phyloP scores from a whole-genome alignment of 2,329 filamentous ascomycete genomes.

The Fusarium kyushuense region DNA sequence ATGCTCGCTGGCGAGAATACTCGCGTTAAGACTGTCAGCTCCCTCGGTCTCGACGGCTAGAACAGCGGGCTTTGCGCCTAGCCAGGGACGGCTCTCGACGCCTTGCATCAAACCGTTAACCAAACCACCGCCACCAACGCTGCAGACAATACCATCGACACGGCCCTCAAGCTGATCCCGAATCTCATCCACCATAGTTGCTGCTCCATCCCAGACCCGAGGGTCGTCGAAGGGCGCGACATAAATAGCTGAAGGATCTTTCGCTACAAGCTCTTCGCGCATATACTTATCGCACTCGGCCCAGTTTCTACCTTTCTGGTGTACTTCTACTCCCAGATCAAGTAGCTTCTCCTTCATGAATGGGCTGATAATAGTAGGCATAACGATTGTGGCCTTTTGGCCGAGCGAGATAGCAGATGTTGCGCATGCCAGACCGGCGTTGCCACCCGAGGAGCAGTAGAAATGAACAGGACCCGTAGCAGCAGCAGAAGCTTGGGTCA shows the following conservation, averaged over 20 bases:
- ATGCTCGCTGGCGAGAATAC: slow-evolving; percentile 66
- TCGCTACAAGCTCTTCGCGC: slow-evolving; percentile 65
- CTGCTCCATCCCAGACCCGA: slow-evolving; percentile 75
- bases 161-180: slow-evolving; percentile 56
- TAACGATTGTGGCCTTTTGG: slow-evolving; percentile 78
- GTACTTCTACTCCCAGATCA: slow-evolving; percentile 75
- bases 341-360: slow-evolving; percentile 79
- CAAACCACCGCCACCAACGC: slow-evolving; percentile 83
- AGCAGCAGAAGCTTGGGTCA: slow-evolving; percentile 58
- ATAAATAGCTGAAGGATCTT: slow-evolving; percentile 69
- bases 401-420: slow-evolving; percentile 74
- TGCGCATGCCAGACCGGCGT: slow-evolving; percentile 85
- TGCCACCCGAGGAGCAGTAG: slow-evolving; percentile 84
- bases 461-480: slow-evolving; percentile 68
- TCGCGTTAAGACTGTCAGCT: slow-evolving; percentile 75
- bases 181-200: slow-evolving; percentile 67
- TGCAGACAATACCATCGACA: slow-evolving; percentile 79
- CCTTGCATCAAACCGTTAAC: slow-evolving; percentile 81
- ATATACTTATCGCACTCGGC: slow-evolving; percentile 77
- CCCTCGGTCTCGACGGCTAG: slow-evolving; percentile 82
- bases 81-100: slow-evolving; percentile 62
- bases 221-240: slow-evolving; percentile 78
- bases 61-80: slow-evolving; percentile 60
- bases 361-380: slow-evolving; percentile 73
- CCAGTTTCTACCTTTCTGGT: slow-evolving; percentile 76